Base-by-base conservation (phyloP, 2,329 filamentous ascomycete species). In the Verticillium albo-atrum region DNA sequence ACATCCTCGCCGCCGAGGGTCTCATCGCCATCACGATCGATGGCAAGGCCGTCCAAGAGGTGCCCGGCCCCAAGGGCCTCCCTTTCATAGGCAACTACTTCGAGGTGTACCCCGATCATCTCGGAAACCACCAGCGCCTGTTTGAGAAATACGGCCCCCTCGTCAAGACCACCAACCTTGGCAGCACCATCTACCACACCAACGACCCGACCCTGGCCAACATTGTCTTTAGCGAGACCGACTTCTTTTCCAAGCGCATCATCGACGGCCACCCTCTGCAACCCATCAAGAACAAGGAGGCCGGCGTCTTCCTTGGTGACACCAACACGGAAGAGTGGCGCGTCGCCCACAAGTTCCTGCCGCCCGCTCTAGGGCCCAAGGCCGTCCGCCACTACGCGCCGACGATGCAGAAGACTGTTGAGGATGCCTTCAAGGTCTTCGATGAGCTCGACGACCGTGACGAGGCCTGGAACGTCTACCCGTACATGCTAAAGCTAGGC, bases 351-450 rank as follows among this genome's bases (percentile, higher is more conserved):
- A 88, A 88, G 67, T 88, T 87, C 68, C 64, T 88, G 1, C 83
- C 85, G 0, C 84, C 85, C 0, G 80, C 82, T 0, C 72, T 88
- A 12, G 79, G 79, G 0, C 84, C 84, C 32, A 86, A 84, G 66
- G 85, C 85, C 0, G 83, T 88, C 4, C 74, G 81, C 1, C 85
- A 87, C 64, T 87, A 88, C 61, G 78, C 82, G 0, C 83, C 84
- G 0, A 78, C 76, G 0, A 87, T 88, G 82, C 82, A 86, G 62
- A 68, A 75, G 54, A 80, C 79, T 0, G 75, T 83, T 2, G 78
- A 84, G 63, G 72, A 79, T 20, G 69, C 81, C 0, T 86, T 81
- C 66, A 73, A 71, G 6, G 77, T 81, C 2, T 80, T 82, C 32
- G 79, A 82, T 60, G 73, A 77, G 55, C 72, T 88, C 0, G 83